phyloP scores from a whole-genome alignment of 441 rosid genomes.

The Gossypium gossypioides region DNA sequence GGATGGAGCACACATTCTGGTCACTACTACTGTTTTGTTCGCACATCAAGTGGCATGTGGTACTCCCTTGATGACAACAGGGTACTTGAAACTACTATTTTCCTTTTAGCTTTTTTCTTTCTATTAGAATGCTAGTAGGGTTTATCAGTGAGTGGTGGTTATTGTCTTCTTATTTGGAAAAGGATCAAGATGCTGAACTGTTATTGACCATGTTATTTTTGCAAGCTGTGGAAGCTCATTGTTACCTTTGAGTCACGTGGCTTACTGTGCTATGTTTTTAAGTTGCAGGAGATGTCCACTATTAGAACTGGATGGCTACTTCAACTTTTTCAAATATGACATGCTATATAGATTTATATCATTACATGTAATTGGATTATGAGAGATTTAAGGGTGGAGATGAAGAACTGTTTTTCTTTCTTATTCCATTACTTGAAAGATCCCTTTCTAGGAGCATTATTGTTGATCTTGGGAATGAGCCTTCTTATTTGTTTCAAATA shows the following conservation, averaged over 20 bases:
- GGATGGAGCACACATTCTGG: conserved; percentile 86
- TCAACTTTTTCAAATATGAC: neutral
- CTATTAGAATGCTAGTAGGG: conserved; percentile 9
- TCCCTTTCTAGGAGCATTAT: neutral
- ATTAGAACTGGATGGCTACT: neutral
- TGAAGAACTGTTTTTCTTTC: neutral
- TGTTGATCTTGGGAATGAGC: neutral
- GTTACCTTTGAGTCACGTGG: neutral
- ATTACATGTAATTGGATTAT: neutral
- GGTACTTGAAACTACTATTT: conserved; percentile 32
- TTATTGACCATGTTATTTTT: neutral
- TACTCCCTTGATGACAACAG: conserved; percentile 78
- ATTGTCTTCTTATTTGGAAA: conserved; percentile 6
- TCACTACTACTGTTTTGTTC: conserved; percentile 80
- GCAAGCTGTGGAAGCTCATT: neutral
- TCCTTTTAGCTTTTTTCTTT: conserved; percentile 11
- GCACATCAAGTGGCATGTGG: conserved; percentile 90
- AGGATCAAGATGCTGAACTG: neutral
- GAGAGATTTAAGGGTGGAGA: neutral
- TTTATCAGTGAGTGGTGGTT: neutral
- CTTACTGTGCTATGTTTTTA: neutral
- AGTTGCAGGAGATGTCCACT: neutral
- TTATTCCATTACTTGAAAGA: neutral
- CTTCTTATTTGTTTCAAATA: neutral
- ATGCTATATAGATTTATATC: neutral